These are phyloP conservation scores for Aspergillus aculeatus DNA, from an alignment of 2,329 filamentous ascomycete species.

Conservation along the genomic window DNA sequence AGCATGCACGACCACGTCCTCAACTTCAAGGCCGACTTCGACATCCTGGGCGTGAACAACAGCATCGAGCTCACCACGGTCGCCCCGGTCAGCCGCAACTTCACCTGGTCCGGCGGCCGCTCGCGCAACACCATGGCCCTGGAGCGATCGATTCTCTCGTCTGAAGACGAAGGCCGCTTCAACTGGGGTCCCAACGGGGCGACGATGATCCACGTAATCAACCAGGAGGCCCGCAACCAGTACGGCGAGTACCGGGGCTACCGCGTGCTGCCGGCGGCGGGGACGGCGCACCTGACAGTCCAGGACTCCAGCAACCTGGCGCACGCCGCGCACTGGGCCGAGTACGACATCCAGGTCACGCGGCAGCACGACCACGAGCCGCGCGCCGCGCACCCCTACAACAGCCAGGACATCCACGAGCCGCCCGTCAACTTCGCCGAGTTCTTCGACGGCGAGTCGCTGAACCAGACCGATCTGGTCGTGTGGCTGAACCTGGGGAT, in stretches of 20 bases:
- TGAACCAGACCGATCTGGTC: constrained; percentile 32
- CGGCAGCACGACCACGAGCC: constrained; percentile 15
- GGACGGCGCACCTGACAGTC: constrained; percentile 11
- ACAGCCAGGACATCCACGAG: constrained; percentile 15
- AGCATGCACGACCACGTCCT: constrained; percentile 19
- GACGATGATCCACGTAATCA: constrained; percentile 13
- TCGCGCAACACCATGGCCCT: constrained; percentile 16
- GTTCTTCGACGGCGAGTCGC: constrained; percentile 15
- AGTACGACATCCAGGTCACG: constrained; percentile 15
- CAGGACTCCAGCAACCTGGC: constrained; percentile 11
- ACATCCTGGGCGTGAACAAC: constrained; percentile 15
- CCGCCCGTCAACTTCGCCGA: constrained; percentile 13
- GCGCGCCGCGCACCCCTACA: constrained; percentile 8
- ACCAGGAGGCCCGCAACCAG: constrained; percentile 12
- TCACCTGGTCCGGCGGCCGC: constrained; percentile 13
- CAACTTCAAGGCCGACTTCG: constrained; percentile 19
- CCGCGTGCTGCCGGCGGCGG: constrained; percentile 8
- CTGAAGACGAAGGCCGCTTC: constrained; percentile 10
- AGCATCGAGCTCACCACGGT: constrained; percentile 13
- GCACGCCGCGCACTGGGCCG: constrained; percentile 14
- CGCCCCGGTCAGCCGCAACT: constrained; percentile 11
- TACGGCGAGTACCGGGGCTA: constrained; percentile 17
- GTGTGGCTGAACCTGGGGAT: constrained; percentile 58
- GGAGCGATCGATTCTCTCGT: constrained; percentile 6
- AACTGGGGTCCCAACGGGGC: constrained; percentile 16